These are phyloP conservation scores for Spinellus fusiger DNA, from an alignment of 192 early-diverging fungal genomes.

Conservation along the genomic window DNA sequence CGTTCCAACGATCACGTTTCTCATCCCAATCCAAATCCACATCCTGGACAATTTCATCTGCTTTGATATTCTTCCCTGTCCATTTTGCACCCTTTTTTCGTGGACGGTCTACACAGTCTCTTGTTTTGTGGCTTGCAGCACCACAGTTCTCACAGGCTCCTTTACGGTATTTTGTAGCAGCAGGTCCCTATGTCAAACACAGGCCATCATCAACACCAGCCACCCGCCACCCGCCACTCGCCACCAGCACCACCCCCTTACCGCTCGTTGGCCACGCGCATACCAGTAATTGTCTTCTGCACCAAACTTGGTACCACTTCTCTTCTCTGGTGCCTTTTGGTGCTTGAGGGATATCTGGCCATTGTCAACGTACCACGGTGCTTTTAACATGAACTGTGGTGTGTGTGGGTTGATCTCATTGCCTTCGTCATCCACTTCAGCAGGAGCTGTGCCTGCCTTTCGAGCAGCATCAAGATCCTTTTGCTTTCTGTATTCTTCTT, in stretches of 20 bases:
- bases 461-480: slow-evolving; percentile 95
- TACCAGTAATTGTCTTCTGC: slow-evolving; percentile 59
- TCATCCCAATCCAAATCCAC: slow-evolving; percentile 85
- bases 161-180: slow-evolving; percentile 87
- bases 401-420: slow-evolving; percentile 98
- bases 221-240: not conserved
- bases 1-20: slow-evolving; percentile 98
- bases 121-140: slow-evolving; percentile 89
- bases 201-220: not conserved
- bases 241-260: slow-evolving; percentile 18
- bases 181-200: slow-evolving; percentile 47
- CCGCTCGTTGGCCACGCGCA: slow-evolving; percentile 62
- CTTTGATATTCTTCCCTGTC: slow-evolving; percentile 71
- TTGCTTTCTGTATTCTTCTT: slow-evolving; percentile 92
- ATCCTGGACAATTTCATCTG: slow-evolving; percentile 80
- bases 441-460: slow-evolving; percentile 87
- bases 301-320: slow-evolving; percentile 20
- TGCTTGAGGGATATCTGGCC: slow-evolving; percentile 84
- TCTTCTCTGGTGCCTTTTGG: slow-evolving; percentile 56
- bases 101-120: slow-evolving; percentile 91
- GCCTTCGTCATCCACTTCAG: slow-evolving; percentile 81
- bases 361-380: slow-evolving; percentile 89
- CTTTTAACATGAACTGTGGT: slow-evolving; percentile 92
- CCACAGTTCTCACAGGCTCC: slow-evolving; percentile 99
- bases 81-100: slow-evolving; percentile 85